Base-by-base conservation (phyloP, 2,329 filamentous ascomycete species). In the Lasiodiplodia sp. region DNA sequence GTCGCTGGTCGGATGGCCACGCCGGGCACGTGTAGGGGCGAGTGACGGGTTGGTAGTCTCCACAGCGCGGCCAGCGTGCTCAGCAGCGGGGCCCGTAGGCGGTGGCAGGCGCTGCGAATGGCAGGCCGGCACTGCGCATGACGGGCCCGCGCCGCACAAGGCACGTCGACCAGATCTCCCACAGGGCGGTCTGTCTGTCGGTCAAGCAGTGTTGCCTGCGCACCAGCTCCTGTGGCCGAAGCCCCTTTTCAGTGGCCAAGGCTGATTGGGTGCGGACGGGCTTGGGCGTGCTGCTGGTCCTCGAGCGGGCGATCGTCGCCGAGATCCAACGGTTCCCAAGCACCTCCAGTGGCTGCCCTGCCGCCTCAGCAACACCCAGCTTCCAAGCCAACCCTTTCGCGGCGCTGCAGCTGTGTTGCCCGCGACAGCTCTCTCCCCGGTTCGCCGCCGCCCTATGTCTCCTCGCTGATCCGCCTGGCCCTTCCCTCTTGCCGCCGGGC, bases 401-500 rank as follows among this genome's bases (percentile, higher is more conserved):
- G 28, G 31, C 34, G 60, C 60, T 63, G 58, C 58, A 47, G 44
- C 60, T 52, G 60, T 31, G 25, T 31, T 31, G 60, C 28, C 47
- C 60, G 60, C 60, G 47, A 51, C 60, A 64, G 44, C 49, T 47
- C 56, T 47, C 66, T 62, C 18, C 44, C 40, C 37, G 55, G 56
- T 23, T 56, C 56, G 47, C 57, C 28, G 40, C 51, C 37, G 62
- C 51, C 67, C 40, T 49, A 68, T 68, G 58, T 64, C 58, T 62
- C 37, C 53, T 37, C 60, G 16, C 28, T 67, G 51, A 71, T 37
- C 74, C 28, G 60, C 66, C 49, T 51, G 31, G 28, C 47, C 56
- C 55, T 62, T 47, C 47, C 55, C 21, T 68, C 66, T 68, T 63
- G 66, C 66, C 57, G 44, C 66, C 56, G 66, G 66, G 66, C 66